Evolutionary conservation across 108 stramenopile genomes (phyloP), one percentile per base, ranked within the genome.

Genomic region (Skeletonema costatum): DNA sequence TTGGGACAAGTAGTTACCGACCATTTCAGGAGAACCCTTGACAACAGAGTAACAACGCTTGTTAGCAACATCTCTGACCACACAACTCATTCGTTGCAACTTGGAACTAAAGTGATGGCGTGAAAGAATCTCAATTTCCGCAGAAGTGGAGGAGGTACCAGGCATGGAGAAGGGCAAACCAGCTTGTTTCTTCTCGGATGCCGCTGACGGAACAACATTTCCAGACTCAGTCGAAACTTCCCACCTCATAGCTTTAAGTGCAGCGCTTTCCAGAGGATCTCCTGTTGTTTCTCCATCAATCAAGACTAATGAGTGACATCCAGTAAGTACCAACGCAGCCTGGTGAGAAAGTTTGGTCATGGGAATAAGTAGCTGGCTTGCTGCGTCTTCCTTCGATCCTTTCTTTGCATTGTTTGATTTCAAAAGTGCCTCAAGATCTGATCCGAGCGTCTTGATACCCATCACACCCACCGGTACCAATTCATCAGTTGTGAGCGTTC

Each of bases 71-170:
- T 86, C 85, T 39, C 72, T 85, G 9, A 93, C 85, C n/a, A 99
- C 95, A 64, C 94, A 96, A 73, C 95, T 97, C 99, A 99, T 99
- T 36, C 99, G 71, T 79, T 99, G 99, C 62, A 99, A 82, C 73
- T 96, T 97, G 39, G 95, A 96, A 71, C 95, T 96, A 81, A 99
- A 99, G 84, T 99, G 99, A 85, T 98, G 97, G 12, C 99, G 82
- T 9, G 88, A 79, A 71, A 97, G 64, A 46, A 97, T 88, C 71
- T 96, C 88, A 50, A 97, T 66, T 70, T 87, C 85, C 1, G 78
- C 25, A 38, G 77, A 69, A 19, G 90, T 64, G 11, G 60, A 60
- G 5, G 51, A 69, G 32, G 74, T 79, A 25, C 58, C 33, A 11
- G 46, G 39, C 14, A 91, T 61, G 17, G 17, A 32, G 38, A 93